Conservation (phyloP, 495 filamentous ascomycete species). For the Penicillium dipodomyicola region DNA sequence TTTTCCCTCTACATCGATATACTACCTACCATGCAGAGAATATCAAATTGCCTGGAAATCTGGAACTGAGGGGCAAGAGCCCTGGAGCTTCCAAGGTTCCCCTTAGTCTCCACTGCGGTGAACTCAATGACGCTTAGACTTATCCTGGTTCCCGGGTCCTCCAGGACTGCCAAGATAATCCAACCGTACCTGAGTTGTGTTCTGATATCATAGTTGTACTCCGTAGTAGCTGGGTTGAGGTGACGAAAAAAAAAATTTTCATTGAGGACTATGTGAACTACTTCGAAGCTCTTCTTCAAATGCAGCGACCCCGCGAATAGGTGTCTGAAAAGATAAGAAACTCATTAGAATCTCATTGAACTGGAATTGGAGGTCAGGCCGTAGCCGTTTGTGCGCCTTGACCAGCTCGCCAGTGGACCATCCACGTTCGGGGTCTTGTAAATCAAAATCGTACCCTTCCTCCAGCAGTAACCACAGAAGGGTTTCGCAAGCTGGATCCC, state of each 20-base stretch:
- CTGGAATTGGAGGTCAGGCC: conserved; percentile 41
- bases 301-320: conserved; percentile 33
- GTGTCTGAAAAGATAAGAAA: conserved; percentile 34
- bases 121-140: conserved; percentile 16
- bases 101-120: not conserved
- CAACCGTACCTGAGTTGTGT: no score
- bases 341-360: conserved; percentile 47
- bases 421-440: conserved; percentile 39
- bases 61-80: not conserved
- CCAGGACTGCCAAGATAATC: conserved; percentile 8
- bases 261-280: conserved; percentile 1
- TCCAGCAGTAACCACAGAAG: conserved; percentile 45
- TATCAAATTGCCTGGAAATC: not conserved
- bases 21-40: not conserved
- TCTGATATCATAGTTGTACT: no score
- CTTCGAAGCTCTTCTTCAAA: conserved; percentile 35
- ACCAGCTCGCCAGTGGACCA: conserved; percentile 44
- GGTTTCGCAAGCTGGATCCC: conserved; percentile 42
- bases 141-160: conserved; percentile 21
- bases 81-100: not conserved
- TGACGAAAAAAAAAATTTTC: not conserved
- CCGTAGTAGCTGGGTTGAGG: no score
- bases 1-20: no score
- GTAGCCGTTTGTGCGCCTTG: conserved; percentile 37
- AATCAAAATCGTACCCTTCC: conserved; percentile 36